Percentiles rank a stretch among this genome's conserved stretches.
These are phyloP conservation scores for Aspergillus phoenicis DNA, from an alignment of 2,329 filamentous ascomycete genomes.

Conservation along the genomic window DNA sequence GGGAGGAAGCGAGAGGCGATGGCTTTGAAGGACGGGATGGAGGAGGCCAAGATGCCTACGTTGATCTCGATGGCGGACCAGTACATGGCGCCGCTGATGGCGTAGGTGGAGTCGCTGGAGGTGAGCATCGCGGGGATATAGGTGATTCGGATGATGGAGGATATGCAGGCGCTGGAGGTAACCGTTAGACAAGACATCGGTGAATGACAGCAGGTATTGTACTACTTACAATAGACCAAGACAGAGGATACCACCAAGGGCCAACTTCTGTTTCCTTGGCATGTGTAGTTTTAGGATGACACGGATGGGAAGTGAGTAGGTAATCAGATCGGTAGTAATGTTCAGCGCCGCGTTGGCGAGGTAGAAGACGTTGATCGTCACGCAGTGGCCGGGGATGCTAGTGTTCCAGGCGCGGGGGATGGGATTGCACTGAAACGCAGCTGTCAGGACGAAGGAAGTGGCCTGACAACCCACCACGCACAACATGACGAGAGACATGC, in stretches of 20 bases:
- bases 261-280: conserved; percentile 50
- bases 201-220: not conserved
- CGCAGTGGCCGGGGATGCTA: conserved; percentile 42
- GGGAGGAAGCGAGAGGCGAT: conserved; percentile 47
- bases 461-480: conserved; percentile 46
- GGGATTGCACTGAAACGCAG: conserved; percentile 50
- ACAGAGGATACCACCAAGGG: conserved; percentile 53
- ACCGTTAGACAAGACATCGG: not conserved
- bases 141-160: conserved; percentile 52
- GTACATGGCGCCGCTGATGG: conserved; percentile 48
- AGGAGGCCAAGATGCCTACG: conserved; percentile 47
- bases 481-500: conserved; percentile 44
- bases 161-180: conserved; percentile 45
- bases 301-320: conserved; percentile 56
- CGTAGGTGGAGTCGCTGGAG: conserved; percentile 39
- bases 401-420: conserved; percentile 44
- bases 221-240: conserved; percentile 50
- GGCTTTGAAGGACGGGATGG: conserved; percentile 46
- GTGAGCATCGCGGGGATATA: conserved; percentile 49
- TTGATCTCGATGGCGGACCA: conserved; percentile 50
- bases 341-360: conserved; percentile 61
- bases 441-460: conserved; percentile 45
- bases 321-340: conserved; percentile 60
- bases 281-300: conserved; percentile 52
- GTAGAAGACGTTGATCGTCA: conserved; percentile 54